A percentile compares a stretch with the other conserved stretches of the same genome.
Conservation (phyloP, 495 filamentous ascomycete genomes). For the Trichoderma asperelloides region DNA sequence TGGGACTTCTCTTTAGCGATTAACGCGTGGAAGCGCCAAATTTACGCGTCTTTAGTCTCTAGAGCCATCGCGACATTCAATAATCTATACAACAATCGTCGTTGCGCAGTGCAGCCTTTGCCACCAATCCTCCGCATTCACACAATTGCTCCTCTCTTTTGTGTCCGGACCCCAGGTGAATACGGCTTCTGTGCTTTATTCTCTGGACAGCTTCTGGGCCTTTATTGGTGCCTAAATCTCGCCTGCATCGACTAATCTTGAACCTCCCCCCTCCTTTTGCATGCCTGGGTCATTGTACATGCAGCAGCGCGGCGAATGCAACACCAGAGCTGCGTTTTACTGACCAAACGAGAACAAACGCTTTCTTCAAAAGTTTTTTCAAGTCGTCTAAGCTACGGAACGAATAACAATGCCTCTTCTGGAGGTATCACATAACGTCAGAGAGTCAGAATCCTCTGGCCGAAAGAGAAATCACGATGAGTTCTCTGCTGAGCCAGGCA, state of each 20-base stretch:
- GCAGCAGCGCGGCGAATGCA: not conserved
- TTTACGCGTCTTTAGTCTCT: constrained; percentile 3
- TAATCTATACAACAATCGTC: not conserved
- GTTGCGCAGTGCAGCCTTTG: not conserved
- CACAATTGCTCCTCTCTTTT: not conserved
- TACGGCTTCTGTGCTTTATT: not conserved
- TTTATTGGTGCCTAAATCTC: not conserved
- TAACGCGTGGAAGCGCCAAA: constrained; percentile 9
- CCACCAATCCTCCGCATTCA: not conserved
- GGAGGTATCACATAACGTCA: constrained; percentile 26
- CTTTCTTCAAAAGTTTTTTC: not conserved
- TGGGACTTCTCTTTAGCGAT: not conserved
- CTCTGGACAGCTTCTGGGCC: no score
- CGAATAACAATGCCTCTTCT: constrained; percentile 27
- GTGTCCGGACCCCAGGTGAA: not conserved
- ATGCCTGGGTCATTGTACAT: not conserved
- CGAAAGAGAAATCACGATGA: constrained; percentile 30
- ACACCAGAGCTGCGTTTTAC: not conserved
- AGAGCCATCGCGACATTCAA: not conserved
- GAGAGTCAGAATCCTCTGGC: constrained; percentile 21
- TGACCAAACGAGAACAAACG: not conserved
- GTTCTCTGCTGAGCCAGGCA: constrained; percentile 18
- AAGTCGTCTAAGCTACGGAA: not conserved
- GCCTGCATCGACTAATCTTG: not conserved
- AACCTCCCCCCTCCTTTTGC: not conserved